A percentile compares a stretch with the other conserved stretches of the same genome.
Conservation (phyloP, 1,284 basidiomycete species). For the Ustilago xerochloae region DNA sequence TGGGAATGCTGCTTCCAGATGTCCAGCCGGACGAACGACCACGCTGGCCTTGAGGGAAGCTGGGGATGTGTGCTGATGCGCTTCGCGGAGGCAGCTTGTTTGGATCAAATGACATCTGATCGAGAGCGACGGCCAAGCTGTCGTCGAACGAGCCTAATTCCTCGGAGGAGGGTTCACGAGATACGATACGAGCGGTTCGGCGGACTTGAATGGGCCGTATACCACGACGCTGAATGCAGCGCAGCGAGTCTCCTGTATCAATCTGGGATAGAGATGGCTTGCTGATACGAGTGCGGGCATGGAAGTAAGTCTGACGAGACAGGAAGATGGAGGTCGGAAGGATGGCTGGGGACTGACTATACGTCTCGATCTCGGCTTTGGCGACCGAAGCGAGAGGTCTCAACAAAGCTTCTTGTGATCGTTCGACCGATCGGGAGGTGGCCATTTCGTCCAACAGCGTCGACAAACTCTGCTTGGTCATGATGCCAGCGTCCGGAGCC, state of each 20-base stretch:
- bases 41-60: conserved; percentile 47
- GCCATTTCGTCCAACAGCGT: background rate
- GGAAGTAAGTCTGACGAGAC: conserved; percentile 46
- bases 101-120: conserved; percentile 32
- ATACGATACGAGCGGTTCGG: conserved; percentile 29
- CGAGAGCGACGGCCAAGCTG: conserved; percentile 32
- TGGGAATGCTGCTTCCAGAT: conserved; percentile 43
- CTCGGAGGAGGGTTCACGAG: conserved; percentile 22
- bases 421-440: background rate
- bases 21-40: conserved; percentile 40
- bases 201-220: conserved; percentile 34
- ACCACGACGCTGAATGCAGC: conserved; percentile 18
- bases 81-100: conserved; percentile 14
- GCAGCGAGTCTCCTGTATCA: background rate
- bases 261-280: background rate
- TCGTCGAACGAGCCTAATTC: conserved; percentile 21
- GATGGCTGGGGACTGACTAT: conserved; percentile 43
- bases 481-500: conserved; percentile 5
- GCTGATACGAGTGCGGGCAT: conserved; percentile 16
- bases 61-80: conserved; percentile 37
- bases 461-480: conserved; percentile 13
- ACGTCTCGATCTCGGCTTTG: conserved; percentile 48
- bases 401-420: background rate
- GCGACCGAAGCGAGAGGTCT: conserved; percentile 20
- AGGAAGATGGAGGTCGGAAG: conserved; percentile 41